Conservation (phyloP, 2,329 filamentous ascomycete genomes). For the Didymella segeticola region DNA sequence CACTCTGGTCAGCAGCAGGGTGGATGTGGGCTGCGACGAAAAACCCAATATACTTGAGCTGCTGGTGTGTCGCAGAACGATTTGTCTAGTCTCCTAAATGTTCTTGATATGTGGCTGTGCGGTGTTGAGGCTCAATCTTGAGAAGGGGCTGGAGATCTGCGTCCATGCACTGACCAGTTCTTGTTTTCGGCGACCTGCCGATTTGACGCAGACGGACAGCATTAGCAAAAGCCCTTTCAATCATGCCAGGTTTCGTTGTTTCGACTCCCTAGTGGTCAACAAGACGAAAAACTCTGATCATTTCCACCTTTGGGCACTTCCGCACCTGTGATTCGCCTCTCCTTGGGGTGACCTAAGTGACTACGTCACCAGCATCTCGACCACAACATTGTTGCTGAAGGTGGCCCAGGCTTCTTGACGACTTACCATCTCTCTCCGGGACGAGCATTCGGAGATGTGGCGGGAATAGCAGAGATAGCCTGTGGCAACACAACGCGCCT, state of each 20-base stretch:
- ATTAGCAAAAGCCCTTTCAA: not conserved
- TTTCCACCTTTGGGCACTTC: not conserved
- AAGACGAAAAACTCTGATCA: not conserved
- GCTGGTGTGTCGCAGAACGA: not conserved
- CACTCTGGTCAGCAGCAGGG: not conserved
- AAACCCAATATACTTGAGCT: not conserved
- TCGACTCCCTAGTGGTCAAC: too few relatives aligned
- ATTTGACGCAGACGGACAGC: not conserved
- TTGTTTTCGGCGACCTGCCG: not conserved
- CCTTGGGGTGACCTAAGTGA: too few relatives aligned
- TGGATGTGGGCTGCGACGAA: not conserved
- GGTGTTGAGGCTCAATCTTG: slow-evolving; percentile 6
- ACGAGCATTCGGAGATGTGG: not conserved
- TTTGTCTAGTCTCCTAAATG: not conserved
- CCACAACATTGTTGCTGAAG: not conserved
- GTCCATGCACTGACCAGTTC: not conserved
- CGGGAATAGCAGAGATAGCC: not conserved
- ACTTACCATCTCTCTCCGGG: slow-evolving; percentile 4
- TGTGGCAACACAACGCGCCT: not conserved
- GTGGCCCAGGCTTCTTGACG: not conserved
- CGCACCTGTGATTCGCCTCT: too few relatives aligned
- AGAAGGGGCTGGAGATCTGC: slow-evolving; percentile 4
- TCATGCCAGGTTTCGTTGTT: not conserved
- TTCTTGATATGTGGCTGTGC: slow-evolving; percentile 14
- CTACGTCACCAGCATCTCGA: too few relatives aligned